phyloP scores from a whole-genome alignment of 2,329 filamentous ascomycete species.

The Cercospora nicotianae region DNA sequence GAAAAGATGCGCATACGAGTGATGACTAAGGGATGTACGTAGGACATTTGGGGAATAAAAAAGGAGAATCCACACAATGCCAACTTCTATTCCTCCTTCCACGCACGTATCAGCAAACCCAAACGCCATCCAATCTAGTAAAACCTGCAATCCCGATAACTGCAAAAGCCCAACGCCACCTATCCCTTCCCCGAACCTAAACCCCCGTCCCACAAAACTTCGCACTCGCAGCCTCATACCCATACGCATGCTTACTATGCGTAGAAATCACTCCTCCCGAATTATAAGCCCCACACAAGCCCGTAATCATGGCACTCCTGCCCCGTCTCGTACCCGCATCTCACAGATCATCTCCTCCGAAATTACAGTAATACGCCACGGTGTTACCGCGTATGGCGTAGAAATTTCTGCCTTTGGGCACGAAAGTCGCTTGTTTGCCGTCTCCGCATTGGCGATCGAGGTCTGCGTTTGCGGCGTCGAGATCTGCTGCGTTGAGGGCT shows the following conservation, averaged over 20 bases:
- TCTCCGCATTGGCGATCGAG: not conserved
- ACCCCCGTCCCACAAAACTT: not conserved
- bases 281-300: not conserved
- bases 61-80: not conserved
- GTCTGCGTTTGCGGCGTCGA: not conserved
- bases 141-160: too few relatives aligned
- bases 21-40: not conserved
- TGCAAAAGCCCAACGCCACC: too few relatives aligned
- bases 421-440: not conserved
- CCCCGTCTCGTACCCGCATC: not conserved
- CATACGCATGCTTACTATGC: not conserved
- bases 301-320: not conserved
- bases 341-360: not conserved
- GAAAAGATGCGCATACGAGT: not conserved
- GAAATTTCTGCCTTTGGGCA: not conserved
- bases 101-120: not conserved
- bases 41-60: not conserved
- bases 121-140: too few relatives aligned
- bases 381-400: not conserved
- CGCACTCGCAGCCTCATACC: not conserved
- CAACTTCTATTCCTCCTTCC: not conserved
- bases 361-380: not conserved
- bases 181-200: not conserved
- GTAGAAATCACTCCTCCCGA: not conserved
- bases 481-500: not conserved